Base-by-base conservation (phyloP, 1,284 basidiomycete genomes). In the Puccinia novopanici region DNA sequence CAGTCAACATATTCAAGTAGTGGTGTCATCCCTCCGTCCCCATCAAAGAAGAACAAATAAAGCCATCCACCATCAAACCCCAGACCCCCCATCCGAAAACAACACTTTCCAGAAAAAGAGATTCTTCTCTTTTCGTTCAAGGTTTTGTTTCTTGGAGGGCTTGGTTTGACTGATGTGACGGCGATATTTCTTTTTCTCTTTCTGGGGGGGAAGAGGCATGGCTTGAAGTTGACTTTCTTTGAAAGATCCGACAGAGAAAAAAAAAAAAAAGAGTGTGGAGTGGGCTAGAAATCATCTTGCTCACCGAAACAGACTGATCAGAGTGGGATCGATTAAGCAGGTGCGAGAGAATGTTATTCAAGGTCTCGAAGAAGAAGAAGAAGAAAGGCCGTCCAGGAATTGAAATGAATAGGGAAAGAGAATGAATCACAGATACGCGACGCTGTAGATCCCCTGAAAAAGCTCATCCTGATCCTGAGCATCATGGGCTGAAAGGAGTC, bases 211-310 rank as follows among this genome's bases (percentile, higher is more conserved):
- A 15, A 2, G n/a, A 17, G 17, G 13, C 5, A 22, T 72, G 22
- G 9, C 34, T 72, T 72, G 50, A 72, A 52, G 48, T 72, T 72
- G 70, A 72, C 52, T 72, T 72, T 72, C 70, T 72, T 72, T 30
- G 30, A 55, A 72, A 72, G 70, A 72, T 72, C 70, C 70, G 34
- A 55, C 2, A 34, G 42, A 27, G n/a, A 55, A 19, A 72, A n/a
- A 72, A n/a, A 72, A n/a, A n/a, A 12, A 30, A 30, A 55, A 22
- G 40, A 19, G 19, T 40, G 34, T 34, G 24, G 17, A 24, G n/a
- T 10, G 45, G 54, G 42, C 15, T 6, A 54, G 34, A 71, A 54
- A 3, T 50, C 10, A 68, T 17, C 24, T 71, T 22, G 54, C n/a
- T 4, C 15, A 71, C 37, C 27, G n/a, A 30, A 15, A 17, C 8